Conservation (phyloP, 441 rosid genomes). For the Rhodomyrtus psidioides region DNA sequence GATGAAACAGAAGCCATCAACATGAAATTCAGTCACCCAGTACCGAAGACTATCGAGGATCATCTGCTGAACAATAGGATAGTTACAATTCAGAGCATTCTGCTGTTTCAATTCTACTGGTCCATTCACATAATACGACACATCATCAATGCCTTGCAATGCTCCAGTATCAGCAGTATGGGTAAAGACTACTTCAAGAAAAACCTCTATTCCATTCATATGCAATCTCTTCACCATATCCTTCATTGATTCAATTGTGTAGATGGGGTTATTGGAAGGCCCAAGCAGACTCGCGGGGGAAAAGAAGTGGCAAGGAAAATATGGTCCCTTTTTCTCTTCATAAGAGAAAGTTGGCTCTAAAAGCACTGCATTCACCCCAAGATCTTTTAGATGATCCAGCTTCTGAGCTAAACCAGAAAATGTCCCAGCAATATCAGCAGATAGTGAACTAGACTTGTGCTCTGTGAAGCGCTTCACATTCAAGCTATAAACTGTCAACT, state of each 20-base stretch:
- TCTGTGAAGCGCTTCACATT: constrained; percentile 68
- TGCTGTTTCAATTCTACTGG: constrained; percentile 24
- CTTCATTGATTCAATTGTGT: constrained; percentile 61
- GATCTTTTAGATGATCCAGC: constrained; percentile 51
- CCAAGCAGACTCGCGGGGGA: constrained; percentile 50
- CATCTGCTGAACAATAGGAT: constrained; percentile 62
- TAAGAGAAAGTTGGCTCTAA: constrained; percentile 77
- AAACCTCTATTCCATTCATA: constrained; percentile 67
- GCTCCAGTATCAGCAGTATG: constrained; percentile 57
- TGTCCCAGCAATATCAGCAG: constrained; percentile 56
- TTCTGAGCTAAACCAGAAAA: constrained; percentile 75
- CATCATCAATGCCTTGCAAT: constrained; percentile 69
- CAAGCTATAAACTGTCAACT: constrained; percentile 60
- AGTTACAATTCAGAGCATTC: constrained; percentile 62
- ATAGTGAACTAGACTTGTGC: constrained; percentile 57
- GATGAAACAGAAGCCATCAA: constrained; percentile 84
- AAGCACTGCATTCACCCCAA: constrained; percentile 74
- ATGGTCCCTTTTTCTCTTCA: constrained; percentile 62
- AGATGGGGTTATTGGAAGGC: constrained; percentile 40
- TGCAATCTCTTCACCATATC: constrained; percentile 85
- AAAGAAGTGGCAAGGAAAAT: constrained; percentile 72
- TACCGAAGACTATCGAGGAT: constrained; percentile 67
- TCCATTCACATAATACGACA: constrained; percentile 32
- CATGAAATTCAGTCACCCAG: constrained; percentile 79
- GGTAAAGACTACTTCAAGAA: constrained; percentile 75